Evolutionary conservation across 345 rosid species (phyloP).

Genomic region (Mangifera indica): DNA sequence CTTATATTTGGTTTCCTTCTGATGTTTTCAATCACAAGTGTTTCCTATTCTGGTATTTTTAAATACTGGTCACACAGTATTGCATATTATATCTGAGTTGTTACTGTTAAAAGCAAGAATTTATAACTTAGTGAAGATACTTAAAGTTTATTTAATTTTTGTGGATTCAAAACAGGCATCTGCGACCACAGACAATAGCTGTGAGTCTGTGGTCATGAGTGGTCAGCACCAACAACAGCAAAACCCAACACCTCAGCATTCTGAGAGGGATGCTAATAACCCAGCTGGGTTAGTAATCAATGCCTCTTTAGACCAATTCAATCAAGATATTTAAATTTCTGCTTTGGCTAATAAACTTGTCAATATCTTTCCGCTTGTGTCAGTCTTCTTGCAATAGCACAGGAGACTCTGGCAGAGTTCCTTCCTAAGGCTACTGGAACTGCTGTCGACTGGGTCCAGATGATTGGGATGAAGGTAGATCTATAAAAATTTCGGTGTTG

Average conservation of each 20-base stretch:
- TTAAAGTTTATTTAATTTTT: neutral
- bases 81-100: neutral
- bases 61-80: neutral
- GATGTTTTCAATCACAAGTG: neutral
- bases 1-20: no score
- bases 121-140: neutral
- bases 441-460: conserved; percentile 99
- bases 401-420: conserved; percentile 94
- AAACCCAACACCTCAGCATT: conserved; percentile 92
- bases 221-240: conserved; percentile 98
- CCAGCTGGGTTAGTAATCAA: conserved; percentile 81
- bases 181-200: conserved; percentile 99
- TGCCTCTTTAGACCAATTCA: neutral
- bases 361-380: neutral
- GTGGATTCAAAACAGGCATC: conserved; percentile 51
- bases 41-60: neutral
- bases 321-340: neutral
- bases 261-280: conserved; percentile 88
- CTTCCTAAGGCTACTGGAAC: conserved; percentile 99
- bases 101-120: neutral
- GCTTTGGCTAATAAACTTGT: neutral
- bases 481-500: neutral
- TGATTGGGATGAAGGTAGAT: conserved; percentile 99
- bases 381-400: conserved; percentile 90
- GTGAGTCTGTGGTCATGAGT: conserved; percentile 98